Base-by-base conservation (phyloP, 805 yeast species). In the Nakazawaea wickerhamii region DNA sequence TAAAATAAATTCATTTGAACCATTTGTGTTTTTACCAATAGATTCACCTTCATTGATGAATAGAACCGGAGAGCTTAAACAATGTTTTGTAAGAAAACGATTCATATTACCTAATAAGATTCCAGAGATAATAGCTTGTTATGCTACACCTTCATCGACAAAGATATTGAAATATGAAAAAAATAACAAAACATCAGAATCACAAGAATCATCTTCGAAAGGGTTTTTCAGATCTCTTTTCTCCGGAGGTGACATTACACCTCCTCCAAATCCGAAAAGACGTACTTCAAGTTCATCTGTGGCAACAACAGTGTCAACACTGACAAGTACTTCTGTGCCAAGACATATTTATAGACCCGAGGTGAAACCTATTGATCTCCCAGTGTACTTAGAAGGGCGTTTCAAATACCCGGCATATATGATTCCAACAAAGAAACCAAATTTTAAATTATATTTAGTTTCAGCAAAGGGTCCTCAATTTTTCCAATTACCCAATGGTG, bases 1-100 rank as follows among this genome's bases (percentile, higher is more conserved):
- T 21, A 79, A 77, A 46, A 51, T 70, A 25, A 60, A 84, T 30
- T 55, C 68, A 9, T 55, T 54, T 37, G 68, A 68, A 36, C 81
- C 80, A 4, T 75, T 82, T 48, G 59, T 63, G 3, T 76, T 81
- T 48, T 55, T 75, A 23, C 85, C 86, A 0, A 54, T 70, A 28
- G 78, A 58, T 42, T 58, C 40, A 60, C 64, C 50, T 36, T 46
- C 38, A 51, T 30, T 41, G 20, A 15, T 30, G 37, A 38, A 33
- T 20, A n/a, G 51, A n/a, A 55, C 54, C 26, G 60, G 59, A 22
- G 68, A 65, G 38, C 60, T 64, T 38, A 52, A 60, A 23, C 69
- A 69, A 44, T 65, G 65, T n/a, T 79, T 67, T 54, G 64, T 69
- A 6, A 60, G 81, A 20, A 65, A 65, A 44, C 70, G 66, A 23